These are phyloP conservation scores for Pseudogymnoascus sp. DNA, from an alignment of 2,329 filamentous ascomycete genomes.

Conservation along the genomic window DNA sequence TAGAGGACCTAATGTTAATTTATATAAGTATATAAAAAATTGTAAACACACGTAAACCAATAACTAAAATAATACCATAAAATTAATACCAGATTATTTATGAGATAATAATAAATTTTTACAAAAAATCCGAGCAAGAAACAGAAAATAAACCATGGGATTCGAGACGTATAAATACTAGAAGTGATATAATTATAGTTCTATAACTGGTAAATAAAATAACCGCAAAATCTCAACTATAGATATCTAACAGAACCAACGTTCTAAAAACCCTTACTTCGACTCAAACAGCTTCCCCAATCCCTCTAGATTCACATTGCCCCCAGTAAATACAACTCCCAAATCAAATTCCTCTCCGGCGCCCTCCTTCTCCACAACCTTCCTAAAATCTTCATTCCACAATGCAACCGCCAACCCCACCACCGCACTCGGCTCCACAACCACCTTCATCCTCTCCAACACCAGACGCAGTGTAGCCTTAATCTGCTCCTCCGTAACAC, in stretches of 20 bases:
- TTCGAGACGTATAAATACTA: no score
- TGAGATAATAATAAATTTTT: no score
- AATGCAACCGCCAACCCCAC: conserved; percentile 77
- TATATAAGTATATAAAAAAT: no score
- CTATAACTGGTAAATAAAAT: not conserved
- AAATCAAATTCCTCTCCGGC: conserved; percentile 67
- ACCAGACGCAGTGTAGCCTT: conserved; percentile 66
- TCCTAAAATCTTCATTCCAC: conserved; percentile 77
- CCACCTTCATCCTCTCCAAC: conserved; percentile 79
- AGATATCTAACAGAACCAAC: not conserved
- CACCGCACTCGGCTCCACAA: conserved; percentile 80
- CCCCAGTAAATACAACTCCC: conserved; percentile 52
- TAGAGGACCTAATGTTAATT: no score
- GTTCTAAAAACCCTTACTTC: not conserved
- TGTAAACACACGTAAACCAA: no score
- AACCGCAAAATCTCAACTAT: not conserved
- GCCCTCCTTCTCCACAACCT: conserved; percentile 59
- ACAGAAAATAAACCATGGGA: no score
- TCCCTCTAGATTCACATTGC: conserved; percentile 49
- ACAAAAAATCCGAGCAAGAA: no score
- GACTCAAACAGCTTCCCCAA: conserved; percentile 43
- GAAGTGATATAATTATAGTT: no score
- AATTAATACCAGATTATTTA: no score
- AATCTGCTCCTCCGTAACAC: conserved; percentile 78
- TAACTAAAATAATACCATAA: no score